phyloP scores from a whole-genome alignment of 2,329 filamentous ascomycete genomes.

The Penicillium thymicola region DNA sequence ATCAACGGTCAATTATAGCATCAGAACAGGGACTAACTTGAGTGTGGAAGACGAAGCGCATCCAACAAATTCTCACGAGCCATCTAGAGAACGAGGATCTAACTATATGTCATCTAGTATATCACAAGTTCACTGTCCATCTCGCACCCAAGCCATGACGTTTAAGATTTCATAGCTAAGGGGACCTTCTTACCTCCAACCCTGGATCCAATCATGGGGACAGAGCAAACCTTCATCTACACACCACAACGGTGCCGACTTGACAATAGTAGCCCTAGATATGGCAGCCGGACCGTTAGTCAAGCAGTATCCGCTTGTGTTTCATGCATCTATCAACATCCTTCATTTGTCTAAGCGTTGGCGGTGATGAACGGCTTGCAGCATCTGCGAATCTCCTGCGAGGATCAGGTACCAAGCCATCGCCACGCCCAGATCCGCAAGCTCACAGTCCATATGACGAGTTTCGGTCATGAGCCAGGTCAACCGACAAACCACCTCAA shows the following conservation, averaged over 20 bases:
- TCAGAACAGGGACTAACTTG: slow-evolving; percentile 28
- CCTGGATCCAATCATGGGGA: slow-evolving; percentile 70
- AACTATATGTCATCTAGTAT: slow-evolving; percentile 35
- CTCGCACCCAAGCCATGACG: slow-evolving; percentile 61
- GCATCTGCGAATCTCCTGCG: slow-evolving; percentile 73
- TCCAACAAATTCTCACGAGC: slow-evolving; percentile 33
- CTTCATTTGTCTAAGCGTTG: slow-evolving; percentile 74
- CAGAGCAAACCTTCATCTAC: slow-evolving; percentile 78
- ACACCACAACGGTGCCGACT: slow-evolving; percentile 64
- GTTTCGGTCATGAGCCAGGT: slow-evolving; percentile 58
- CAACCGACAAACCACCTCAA: slow-evolving; percentile 68
- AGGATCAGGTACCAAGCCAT: slow-evolving; percentile 65
- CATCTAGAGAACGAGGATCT: slow-evolving; percentile 34
- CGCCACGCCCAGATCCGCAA: slow-evolving; percentile 72
- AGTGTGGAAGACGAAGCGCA: slow-evolving; percentile 39
- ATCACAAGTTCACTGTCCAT: slow-evolving; percentile 32
- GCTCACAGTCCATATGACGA: slow-evolving; percentile 69
- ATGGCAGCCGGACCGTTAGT: slow-evolving; percentile 73
- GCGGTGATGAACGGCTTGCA: slow-evolving; percentile 65
- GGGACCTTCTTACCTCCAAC: slow-evolving; percentile 82
- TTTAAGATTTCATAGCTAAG: slow-evolving; percentile 75
- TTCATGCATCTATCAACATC: slow-evolving; percentile 85
- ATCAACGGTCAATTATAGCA: neutral
- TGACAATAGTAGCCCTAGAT: slow-evolving; percentile 56
- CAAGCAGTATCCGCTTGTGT: slow-evolving; percentile 82